A percentile compares a stretch with the other conserved stretches of the same genome.
Conservation (phyloP, 2,329 filamentous ascomycete genomes). For the Rhinocladiella similis region DNA sequence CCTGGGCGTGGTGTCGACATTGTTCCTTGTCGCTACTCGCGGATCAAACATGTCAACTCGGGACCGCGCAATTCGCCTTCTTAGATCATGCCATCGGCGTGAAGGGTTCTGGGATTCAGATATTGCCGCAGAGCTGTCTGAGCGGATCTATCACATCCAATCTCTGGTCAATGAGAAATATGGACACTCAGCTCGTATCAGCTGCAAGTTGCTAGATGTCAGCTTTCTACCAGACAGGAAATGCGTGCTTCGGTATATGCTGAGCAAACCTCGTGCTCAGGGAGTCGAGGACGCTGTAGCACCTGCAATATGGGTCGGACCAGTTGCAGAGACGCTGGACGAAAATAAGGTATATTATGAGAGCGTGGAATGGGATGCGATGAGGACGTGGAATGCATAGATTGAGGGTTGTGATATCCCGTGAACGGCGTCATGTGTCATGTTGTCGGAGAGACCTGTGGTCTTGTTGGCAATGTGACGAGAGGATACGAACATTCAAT, state of each 20-base stretch:
- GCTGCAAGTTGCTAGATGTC: slow-evolving; percentile 14
- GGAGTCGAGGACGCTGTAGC: neutral
- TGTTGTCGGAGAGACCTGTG: no score
- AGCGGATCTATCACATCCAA: slow-evolving; percentile 12
- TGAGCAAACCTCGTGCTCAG: neutral
- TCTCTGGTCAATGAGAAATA: neutral
- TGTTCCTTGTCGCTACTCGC: slow-evolving; percentile 67
- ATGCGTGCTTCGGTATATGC: slow-evolving; percentile 7
- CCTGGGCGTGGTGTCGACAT: slow-evolving; percentile 63
- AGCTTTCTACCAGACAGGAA: slow-evolving; percentile 6
- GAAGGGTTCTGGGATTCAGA: slow-evolving; percentile 67
- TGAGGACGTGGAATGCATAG: neutral
- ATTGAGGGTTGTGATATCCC: neutral
- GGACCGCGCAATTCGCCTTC: slow-evolving; percentile 61
- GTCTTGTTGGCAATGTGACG: no score
- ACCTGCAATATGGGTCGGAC: neutral
- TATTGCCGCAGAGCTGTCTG: slow-evolving; percentile 10
- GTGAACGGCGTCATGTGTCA: neutral
- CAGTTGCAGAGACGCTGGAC: neutral
- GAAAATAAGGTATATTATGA: neutral
- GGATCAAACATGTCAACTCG: slow-evolving; percentile 60
- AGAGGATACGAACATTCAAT: no score
- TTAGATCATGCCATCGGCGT: slow-evolving; percentile 60
- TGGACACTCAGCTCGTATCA: neutral
- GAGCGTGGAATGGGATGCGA: neutral